A percentile compares a stretch with the other conserved stretches of the same genome.
phyloP scores from a whole-genome alignment of 2,329 filamentous ascomycete species.

The Ceratocystis smalleyi region DNA sequence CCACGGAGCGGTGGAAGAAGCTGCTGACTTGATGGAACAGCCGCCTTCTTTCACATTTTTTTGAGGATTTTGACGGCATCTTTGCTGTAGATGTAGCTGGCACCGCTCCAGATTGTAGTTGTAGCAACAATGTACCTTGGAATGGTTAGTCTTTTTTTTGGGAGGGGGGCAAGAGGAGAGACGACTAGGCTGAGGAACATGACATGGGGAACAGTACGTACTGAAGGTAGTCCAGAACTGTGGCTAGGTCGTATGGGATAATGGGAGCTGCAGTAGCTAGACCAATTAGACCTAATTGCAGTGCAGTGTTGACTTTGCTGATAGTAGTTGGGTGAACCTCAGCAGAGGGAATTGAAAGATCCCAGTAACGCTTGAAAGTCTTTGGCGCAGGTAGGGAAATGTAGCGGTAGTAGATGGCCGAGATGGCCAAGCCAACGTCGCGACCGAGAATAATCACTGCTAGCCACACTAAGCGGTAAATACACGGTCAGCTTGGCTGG shows the following conservation, averaged over 20 bases:
- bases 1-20: neutral
- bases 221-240: constrained; percentile 47
- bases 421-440: constrained; percentile 65
- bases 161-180: neutral
- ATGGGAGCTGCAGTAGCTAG: constrained; percentile 69
- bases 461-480: constrained; percentile 49
- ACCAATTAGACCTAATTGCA: constrained; percentile 78
- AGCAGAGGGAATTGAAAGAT: constrained; percentile 79
- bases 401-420: constrained; percentile 90
- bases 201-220: constrained; percentile 28
- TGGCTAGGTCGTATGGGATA: constrained; percentile 40
- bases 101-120: constrained; percentile 85
- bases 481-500: neutral
- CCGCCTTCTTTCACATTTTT: constrained; percentile 17
- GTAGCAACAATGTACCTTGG: constrained; percentile 65
- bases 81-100: constrained; percentile 82
- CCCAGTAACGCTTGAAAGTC: constrained; percentile 87
- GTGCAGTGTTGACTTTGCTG: constrained; percentile 83
- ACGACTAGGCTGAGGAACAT: neutral
- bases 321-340: constrained; percentile 73
- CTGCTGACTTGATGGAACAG: neutral
- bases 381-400: constrained; percentile 88
- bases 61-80: constrained; percentile 76
- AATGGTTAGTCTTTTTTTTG: neutral
- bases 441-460: constrained; percentile 81